phyloP scores from a whole-genome alignment of 2,329 filamentous ascomycete species.

The Sporothrix pseudoabietina region DNA sequence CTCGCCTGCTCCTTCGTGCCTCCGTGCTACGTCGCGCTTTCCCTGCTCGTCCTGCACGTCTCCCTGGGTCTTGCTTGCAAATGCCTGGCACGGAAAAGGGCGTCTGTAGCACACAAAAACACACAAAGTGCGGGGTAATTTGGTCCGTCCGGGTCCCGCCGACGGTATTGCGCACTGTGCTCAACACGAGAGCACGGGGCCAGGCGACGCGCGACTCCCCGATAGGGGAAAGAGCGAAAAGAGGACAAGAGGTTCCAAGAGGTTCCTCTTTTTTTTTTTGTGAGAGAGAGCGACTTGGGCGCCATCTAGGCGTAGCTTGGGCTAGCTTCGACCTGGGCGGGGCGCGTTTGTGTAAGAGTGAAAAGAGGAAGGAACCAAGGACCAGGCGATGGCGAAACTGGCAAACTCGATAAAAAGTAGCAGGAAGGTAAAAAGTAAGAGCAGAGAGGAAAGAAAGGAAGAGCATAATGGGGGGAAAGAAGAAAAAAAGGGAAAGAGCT shows the following conservation, averaged over 20 bases:
- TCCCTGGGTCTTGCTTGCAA: conserved; percentile 3
- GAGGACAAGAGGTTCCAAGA: too few relatives aligned
- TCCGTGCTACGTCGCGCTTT: conserved; percentile 20
- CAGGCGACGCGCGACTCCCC: conserved; percentile 26
- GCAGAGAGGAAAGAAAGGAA: too few relatives aligned
- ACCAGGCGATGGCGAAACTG: background rate
- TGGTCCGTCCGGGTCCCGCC: conserved; percentile 19
- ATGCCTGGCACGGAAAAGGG: conserved; percentile 3
- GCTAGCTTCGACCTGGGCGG: conserved; percentile 14
- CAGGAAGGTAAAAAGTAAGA: background rate
- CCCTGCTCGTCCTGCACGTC: conserved; percentile 9
- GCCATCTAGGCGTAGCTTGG: background rate
- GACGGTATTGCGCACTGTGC: conserved; percentile 23
- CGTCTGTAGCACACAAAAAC: conserved; percentile 20
- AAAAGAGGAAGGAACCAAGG: background rate
- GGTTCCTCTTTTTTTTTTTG: too few relatives aligned
- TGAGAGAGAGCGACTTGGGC: too few relatives aligned
- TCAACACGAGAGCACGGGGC: conserved; percentile 28
- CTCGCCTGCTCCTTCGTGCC: too few relatives aligned
- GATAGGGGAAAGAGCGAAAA: background rate
- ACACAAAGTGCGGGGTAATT: conserved; percentile 17
- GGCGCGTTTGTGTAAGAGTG: conserved; percentile 25
- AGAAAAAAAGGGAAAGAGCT: background rate
- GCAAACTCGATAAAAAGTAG: background rate
- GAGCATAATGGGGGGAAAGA: too few relatives aligned